phyloP scores from a whole-genome alignment of 2,329 filamentous ascomycete species.

The Zymoseptoria tritici region DNA sequence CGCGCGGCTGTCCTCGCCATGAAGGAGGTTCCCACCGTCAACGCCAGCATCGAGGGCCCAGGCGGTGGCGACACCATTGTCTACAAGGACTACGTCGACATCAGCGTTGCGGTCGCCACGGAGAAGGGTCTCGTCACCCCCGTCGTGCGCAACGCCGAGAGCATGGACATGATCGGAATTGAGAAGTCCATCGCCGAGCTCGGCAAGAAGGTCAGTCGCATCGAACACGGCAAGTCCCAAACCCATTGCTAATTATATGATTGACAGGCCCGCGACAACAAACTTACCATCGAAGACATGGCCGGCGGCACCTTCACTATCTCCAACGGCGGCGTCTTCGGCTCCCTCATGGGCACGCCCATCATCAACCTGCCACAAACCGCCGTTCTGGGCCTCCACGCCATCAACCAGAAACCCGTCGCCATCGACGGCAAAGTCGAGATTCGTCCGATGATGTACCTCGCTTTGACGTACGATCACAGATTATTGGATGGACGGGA shows the following conservation, averaged over 20 bases:
- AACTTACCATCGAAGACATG: conserved; percentile 98
- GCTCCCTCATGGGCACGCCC: conserved; percentile 92
- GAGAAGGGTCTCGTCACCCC: conserved; percentile 97
- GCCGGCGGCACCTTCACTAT: conserved; percentile 97
- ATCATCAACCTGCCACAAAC: conserved; percentile 97
- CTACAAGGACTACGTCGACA: conserved; percentile 95
- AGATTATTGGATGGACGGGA: conserved; percentile 90
- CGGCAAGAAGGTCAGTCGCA: conserved; percentile 74
- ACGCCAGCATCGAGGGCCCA: conserved; percentile 93
- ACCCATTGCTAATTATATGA: not conserved
- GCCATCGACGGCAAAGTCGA: conserved; percentile 90
- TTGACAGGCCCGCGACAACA: conserved; percentile 76
- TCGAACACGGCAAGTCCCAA: conserved; percentile 3
- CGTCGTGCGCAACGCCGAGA: conserved; percentile 88
- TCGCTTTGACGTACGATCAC: conserved; percentile 96
- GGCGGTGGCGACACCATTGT: conserved; percentile 96
- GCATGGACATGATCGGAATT: conserved; percentile 78
- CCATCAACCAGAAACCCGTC: conserved; percentile 90
- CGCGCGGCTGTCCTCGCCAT: conserved; percentile 84
- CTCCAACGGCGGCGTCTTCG: conserved; percentile 94
- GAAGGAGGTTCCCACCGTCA: conserved; percentile 89
- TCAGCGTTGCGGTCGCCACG: conserved; percentile 93
- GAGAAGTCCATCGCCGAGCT: conserved; percentile 88
- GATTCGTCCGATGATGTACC: conserved; percentile 98
- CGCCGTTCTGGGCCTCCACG: conserved; percentile 83